phyloP scores from a whole-genome alignment of 2,329 filamentous ascomycete genomes.

The Chaetomium strumarium region DNA sequence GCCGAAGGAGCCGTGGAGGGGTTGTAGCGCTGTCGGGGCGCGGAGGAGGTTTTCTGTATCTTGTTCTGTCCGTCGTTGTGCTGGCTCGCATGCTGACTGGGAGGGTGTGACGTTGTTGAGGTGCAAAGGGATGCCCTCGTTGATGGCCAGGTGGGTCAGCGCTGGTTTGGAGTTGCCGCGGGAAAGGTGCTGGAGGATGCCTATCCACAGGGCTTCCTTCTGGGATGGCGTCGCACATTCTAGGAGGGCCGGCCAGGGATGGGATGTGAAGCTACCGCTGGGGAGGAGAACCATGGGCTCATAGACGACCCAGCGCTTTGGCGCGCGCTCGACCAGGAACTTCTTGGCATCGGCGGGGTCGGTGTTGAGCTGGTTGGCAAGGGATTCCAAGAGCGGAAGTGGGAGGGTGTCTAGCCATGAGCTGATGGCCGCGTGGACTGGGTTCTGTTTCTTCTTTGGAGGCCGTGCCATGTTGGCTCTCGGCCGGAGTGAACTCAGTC shows the following conservation, averaged over 20 bases:
- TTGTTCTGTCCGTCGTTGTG: neutral
- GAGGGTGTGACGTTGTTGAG: constrained; percentile 8
- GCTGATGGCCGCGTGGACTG: constrained; percentile 32
- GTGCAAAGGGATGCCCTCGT: constrained; percentile 54
- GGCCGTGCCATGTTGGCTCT: constrained; percentile 1
- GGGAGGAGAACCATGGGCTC: constrained; percentile 57
- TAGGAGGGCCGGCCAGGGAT: constrained; percentile 37
- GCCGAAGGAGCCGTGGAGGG: constrained; percentile 72
- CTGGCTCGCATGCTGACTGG: neutral
- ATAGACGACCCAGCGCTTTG: constrained; percentile 56
- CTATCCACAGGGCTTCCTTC: constrained; percentile 39
- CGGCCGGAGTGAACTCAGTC: no score
- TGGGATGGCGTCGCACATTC: constrained; percentile 21
- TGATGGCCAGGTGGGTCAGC: constrained; percentile 54
- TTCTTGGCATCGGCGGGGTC: constrained; percentile 13
- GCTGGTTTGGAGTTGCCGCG: constrained; percentile 30
- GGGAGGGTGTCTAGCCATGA: constrained; percentile 32
- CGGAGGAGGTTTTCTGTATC: constrained; percentile 64
- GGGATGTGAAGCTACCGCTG: constrained; percentile 47
- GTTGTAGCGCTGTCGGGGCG: constrained; percentile 62
- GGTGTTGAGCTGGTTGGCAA: neutral
- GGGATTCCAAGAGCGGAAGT: constrained; percentile 9
- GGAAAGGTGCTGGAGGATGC: constrained; percentile 44
- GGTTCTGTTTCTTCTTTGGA: constrained; percentile 30
- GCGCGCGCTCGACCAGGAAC: constrained; percentile 37